Percentiles rank a stretch among this genome's conserved stretches.
These are phyloP conservation scores for Phytophthora ohioensis DNA, from an alignment of 352 stramenopile species.

Conservation along the genomic window DNA sequence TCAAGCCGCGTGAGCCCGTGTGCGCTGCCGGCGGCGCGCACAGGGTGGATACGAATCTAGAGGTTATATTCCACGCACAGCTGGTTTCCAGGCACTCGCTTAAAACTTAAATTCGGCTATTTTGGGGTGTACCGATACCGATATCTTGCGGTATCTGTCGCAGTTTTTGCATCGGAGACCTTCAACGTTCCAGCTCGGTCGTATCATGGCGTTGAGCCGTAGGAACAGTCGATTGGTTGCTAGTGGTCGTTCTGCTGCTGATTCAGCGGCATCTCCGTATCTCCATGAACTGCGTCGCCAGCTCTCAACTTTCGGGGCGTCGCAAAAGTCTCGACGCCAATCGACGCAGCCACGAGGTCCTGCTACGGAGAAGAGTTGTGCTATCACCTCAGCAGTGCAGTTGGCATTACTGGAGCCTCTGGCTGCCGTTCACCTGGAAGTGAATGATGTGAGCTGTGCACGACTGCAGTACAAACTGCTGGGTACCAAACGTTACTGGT, in stretches of 20 bases:
- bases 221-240: slow-evolving; percentile 21
- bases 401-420: slow-evolving; percentile 24
- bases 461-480: slow-evolving; percentile 70
- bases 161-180: neutral
- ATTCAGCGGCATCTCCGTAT: slow-evolving; percentile 28
- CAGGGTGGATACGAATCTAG: too few relatives aligned
- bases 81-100: too few relatives aligned
- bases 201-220: slow-evolving; percentile 26
- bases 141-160: slow-evolving; percentile 3
- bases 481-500: slow-evolving; percentile 75
- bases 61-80: too few relatives aligned
- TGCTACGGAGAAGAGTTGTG: slow-evolving; percentile 35
- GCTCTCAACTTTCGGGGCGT: slow-evolving; percentile 29
- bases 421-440: slow-evolving; percentile 27
- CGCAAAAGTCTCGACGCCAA: slow-evolving; percentile 11
- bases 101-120: too few relatives aligned
- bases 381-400: slow-evolving; percentile 29
- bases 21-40: too few relatives aligned
- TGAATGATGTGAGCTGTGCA: slow-evolving; percentile 61
- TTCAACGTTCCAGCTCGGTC: neutral
- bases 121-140: neutral
- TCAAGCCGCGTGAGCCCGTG: too few relatives aligned
- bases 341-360: slow-evolving; percentile 24
- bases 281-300: slow-evolving; percentile 25
- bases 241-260: slow-evolving; percentile 4